Base-by-base conservation (phyloP, 345 rosid genomes). In the Euphorbia lathyris region DNA sequence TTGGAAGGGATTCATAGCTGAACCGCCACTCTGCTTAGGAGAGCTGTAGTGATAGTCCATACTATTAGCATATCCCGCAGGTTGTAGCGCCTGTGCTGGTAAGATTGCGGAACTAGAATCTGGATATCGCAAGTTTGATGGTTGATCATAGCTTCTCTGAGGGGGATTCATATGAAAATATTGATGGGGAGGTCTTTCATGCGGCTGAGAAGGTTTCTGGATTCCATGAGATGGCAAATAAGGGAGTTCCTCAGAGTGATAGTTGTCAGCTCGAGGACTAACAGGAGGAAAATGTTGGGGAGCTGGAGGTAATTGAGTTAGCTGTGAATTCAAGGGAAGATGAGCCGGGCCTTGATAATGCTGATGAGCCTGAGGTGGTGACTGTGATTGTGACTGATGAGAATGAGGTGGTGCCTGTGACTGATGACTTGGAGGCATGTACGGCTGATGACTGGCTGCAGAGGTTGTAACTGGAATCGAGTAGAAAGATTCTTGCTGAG, bases 161-260 rank as follows among this genome's bases (percentile, higher is more conserved):
- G 69, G 30, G 52, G 77, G 68, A 52, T 71, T 72, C 8, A 20
- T 45, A 65, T 69, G 74, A 11, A 32, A 67, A 14, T 22, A 74
- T 19, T 72, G 78, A 22, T 43, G 12, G 26, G 66, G 55, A 27
- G 69, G 61, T 63, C 68, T 65, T n/a, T 67, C 81, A 66, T 70
- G 68, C 45, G 65, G 64, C 40, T 56, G 75, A 61, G 76, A 71
- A 32, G 66, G 61, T 42, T 63, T 68, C 5, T 40, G 58, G 30
- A 58, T 51, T 29, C 74, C 65, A 66, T 69, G 80, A 58, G 82
- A 47, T 27, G 79, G 57, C 59, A 62, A 23, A 53, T 47, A 74
- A 63, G 80, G 47, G 70, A 56, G 65, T 40, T 76, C 80, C 40
- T 74, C 78, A 12, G 58, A 65, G 23, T 68, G 68, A 60, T 47